Percentiles rank a stretch among this genome's conserved stretches.
Conservation (phyloP, 768 basidiomycete genomes). For the Termitomyces sp. region DNA sequence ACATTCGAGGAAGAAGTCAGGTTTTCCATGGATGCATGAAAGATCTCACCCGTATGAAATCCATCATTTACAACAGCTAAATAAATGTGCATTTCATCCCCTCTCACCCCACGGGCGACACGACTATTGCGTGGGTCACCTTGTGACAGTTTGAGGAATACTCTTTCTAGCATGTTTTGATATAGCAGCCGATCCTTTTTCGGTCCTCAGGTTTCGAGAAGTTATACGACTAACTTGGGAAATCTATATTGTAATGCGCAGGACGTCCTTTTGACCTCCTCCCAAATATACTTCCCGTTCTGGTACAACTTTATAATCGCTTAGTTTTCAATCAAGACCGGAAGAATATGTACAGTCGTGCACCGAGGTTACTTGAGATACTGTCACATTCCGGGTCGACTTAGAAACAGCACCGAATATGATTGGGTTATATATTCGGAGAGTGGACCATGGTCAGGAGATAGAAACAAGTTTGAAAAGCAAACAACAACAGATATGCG, state of each 20-base stretch:
- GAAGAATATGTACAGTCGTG: neutral
- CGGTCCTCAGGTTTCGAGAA: neutral
- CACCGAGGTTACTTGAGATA: neutral
- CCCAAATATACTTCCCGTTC: neutral
- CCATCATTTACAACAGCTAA: too few relatives aligned
- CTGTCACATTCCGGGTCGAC: neutral
- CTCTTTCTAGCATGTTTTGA: neutral
- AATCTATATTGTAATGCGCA: too few relatives aligned
- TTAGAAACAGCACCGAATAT: neutral
- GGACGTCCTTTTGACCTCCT: neutral
- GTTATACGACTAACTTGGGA: neutral
- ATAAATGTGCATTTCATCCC: too few relatives aligned
- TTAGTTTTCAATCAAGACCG: neutral
- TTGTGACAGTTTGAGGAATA: neutral
- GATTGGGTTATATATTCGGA: neutral
- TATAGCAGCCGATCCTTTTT: neutral
- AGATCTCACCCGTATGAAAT: too few relatives aligned
- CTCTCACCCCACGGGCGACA: too few relatives aligned
- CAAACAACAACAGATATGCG: neutral
- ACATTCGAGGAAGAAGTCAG: too few relatives aligned
- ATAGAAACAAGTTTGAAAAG: neutral
- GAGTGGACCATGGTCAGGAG: neutral
- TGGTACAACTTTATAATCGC: neutral
- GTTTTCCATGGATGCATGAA: too few relatives aligned
- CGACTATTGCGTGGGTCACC: too few relatives aligned